These are phyloP conservation scores for Solanum rostratum DNA, from an alignment of 257 asterid genomes.

Conservation along the genomic window DNA sequence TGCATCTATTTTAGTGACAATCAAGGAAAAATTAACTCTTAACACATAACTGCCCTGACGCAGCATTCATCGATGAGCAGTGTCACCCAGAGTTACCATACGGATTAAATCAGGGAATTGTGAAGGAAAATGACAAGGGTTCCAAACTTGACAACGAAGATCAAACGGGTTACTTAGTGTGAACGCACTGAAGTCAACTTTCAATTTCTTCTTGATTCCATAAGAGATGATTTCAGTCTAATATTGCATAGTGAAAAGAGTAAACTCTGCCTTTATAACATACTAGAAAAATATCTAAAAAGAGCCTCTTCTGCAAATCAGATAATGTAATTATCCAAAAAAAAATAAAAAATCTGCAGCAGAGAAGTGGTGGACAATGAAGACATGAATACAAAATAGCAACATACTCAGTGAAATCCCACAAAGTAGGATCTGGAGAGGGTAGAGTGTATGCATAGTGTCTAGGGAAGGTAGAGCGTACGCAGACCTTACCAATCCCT, in stretches of 20 bases:
- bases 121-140: background rate
- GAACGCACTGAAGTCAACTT: background rate
- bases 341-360: background rate
- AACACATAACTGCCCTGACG: background rate
- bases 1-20: background rate
- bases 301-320: background rate
- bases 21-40: background rate
- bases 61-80: background rate
- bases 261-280: background rate
- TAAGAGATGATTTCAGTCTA: background rate
- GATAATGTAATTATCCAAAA: background rate
- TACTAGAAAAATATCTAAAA: background rate
- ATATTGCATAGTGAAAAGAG: background rate
- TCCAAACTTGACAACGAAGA: background rate
- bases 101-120: background rate
- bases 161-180: background rate
- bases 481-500: too few species aligned
- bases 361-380: background rate
- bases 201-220: background rate
- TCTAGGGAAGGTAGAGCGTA: too few species aligned
- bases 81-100: background rate
- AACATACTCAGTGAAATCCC: too few species aligned
- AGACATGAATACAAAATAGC: background rate
- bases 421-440: too few species aligned
- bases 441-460: too few species aligned